A percentile compares a stretch with the other conserved stretches of the same genome.
Conservation (phyloP, 1,284 basidiomycete genomes). For the Bjerkandera adusta region DNA sequence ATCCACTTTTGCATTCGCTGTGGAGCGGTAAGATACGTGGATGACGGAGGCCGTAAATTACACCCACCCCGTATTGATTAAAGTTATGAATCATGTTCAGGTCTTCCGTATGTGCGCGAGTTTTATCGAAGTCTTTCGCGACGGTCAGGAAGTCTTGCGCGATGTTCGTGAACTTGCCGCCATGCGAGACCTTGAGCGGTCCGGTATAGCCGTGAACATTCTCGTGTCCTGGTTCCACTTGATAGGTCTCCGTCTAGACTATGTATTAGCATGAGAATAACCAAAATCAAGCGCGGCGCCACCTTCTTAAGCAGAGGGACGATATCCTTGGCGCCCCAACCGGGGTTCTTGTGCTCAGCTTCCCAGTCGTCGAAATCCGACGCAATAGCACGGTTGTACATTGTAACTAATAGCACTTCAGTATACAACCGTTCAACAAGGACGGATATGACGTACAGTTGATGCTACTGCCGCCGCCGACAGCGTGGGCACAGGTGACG, state of each 20-base stretch:
- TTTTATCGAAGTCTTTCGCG: conserved; percentile 18
- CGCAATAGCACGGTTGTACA: conserved; percentile 50
- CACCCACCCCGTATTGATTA: conserved; percentile 28
- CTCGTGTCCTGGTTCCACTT: conserved; percentile 11
- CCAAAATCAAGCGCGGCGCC: background rate
- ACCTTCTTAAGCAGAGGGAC: conserved; percentile 35
- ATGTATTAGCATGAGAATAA: background rate
- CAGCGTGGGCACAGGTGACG: conserved; percentile 39
- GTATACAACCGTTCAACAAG: background rate
- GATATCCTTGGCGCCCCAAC: conserved; percentile 48
- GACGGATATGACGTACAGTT: conserved; percentile 44
- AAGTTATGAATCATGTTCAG: conserved; percentile 24
- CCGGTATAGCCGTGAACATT: conserved; percentile 24
- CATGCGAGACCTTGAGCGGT: conserved; percentile 27
- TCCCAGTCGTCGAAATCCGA: conserved; percentile 59
- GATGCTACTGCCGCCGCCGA: conserved; percentile 57
- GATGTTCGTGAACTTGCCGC: conserved; percentile 21
- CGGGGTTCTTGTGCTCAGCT: conserved; percentile 40
- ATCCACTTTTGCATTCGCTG: conserved; percentile 31
- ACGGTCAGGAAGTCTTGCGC: conserved; percentile 22
- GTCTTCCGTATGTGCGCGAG: conserved; percentile 21
- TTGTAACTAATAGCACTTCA: conserved; percentile 24
- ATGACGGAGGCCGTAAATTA: background rate
- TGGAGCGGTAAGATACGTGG: background rate
- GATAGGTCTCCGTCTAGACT: conserved; percentile 18